These are phyloP conservation scores for Cyberlindnera bimundalis DNA, from an alignment of 805 yeast genomes.

Conservation along the genomic window DNA sequence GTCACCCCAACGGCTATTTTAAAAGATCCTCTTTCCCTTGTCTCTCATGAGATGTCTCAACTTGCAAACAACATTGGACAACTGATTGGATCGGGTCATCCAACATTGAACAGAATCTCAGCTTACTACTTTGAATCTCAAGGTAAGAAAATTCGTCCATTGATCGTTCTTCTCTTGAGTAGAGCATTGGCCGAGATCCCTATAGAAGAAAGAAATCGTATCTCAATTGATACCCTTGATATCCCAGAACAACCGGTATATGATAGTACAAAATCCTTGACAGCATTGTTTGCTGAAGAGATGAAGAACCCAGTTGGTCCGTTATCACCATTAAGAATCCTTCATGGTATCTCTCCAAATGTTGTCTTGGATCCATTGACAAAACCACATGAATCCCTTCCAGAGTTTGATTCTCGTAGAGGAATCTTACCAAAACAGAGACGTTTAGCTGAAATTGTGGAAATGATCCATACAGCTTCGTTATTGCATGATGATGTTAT, in stretches of 20 bases:
- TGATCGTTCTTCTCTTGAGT: slow-evolving; percentile 78
- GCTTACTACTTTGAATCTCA: slow-evolving; percentile 93
- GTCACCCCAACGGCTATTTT: slow-evolving; percentile 61
- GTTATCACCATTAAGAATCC: slow-evolving; percentile 74
- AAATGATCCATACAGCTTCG: slow-evolving; percentile 97
- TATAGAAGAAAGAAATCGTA: slow-evolving; percentile 56
- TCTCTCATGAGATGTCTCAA: slow-evolving; percentile 88
- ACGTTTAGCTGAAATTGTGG: slow-evolving; percentile 94
- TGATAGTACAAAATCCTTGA: slow-evolving; percentile 50
- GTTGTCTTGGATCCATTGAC: slow-evolving; percentile 80
- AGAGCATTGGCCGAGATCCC: slow-evolving; percentile 82
- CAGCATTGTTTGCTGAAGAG: slow-evolving; percentile 44
- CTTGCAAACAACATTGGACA: slow-evolving; percentile 83
- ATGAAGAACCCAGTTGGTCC: slow-evolving; percentile 43
- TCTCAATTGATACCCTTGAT: slow-evolving; percentile 58
- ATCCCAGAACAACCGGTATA: slow-evolving; percentile 64
- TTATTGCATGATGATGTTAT: slow-evolving; percentile 95
- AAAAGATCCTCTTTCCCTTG: slow-evolving; percentile 85
- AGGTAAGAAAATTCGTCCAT: slow-evolving; percentile 92
- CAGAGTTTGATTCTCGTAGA: slow-evolving; percentile 50
- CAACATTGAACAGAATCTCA: slow-evolving; percentile 87
- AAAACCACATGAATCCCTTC: slow-evolving; percentile 70
- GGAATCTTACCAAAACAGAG: slow-evolving; percentile 95
- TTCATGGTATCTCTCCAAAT: slow-evolving; percentile 88
- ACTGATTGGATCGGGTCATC: slow-evolving; percentile 90